Base-by-base conservation (phyloP, 1,139 yeast genomes). In the Hanseniaspora uvarum region DNA sequence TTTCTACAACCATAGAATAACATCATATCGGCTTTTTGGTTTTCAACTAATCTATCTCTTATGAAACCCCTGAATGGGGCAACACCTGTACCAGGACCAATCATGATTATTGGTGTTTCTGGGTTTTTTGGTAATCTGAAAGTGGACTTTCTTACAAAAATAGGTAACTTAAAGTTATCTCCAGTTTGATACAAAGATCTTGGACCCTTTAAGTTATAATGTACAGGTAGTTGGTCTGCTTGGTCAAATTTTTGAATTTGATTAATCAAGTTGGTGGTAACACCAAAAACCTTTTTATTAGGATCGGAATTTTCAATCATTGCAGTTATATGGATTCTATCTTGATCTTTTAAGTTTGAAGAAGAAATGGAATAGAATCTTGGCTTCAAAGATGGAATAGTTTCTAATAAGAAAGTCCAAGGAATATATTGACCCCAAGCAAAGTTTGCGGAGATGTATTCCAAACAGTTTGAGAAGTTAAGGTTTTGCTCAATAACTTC, bases 51-150 rank as follows among this genome's bases (percentile, higher is more conserved):
- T 63, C 94, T 82, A 68, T 88, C 96, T 69, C 94, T 81, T 43
- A 92, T 70, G 61, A 92, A 88, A 2, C 95, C 96, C 70, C 97
- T 83, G 73, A 92, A 84, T 58, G 98, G 98, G 11, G 98, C 97
- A 56, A 92, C 92, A 66, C 98, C 98, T 7, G 98, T 92, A 60
- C 98, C 98, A 49, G 98, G 97, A 38, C 98, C 98, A 65, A 92
- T 77, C 83, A 89, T 80, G 62, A 92, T 86, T 36, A 92, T 77
- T 8, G 98, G 96, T 46, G 83, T 80, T 16, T 78, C 69, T 31
- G 94, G 83, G 65, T 86, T 86, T 16, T 88, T 75, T n/a, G 98
- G 98, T 59, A 92, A 76, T 73, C 87, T 89, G 73, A 92, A 92
- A 55, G 94, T 86, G 8, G 97, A 88, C 70, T 94, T 87, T 71